Evolutionary conservation across 1,284 basidiomycete genomes (phyloP).

Genomic region (Ceratobasidium sp.): DNA sequence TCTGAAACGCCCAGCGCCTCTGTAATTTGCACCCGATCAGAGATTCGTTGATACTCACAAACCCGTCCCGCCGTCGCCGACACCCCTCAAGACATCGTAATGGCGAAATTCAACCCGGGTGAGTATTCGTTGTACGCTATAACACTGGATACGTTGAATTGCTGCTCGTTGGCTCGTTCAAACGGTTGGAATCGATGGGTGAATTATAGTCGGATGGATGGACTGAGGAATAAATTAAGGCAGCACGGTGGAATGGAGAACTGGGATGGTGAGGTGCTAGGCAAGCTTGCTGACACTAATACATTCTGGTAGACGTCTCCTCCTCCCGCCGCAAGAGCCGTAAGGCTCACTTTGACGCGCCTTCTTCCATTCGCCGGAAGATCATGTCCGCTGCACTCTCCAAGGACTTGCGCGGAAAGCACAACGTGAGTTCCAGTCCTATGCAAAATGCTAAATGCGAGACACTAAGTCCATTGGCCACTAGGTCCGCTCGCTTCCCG

Average conservation of each 20-base stretch:
- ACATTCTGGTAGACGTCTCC: conserved; percentile 74
- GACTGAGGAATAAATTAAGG: not conserved
- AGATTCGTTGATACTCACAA: conserved; percentile 44
- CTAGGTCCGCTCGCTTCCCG: conserved; percentile 90
- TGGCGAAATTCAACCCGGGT: conserved; percentile 48
- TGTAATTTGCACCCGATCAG: conserved; percentile 39
- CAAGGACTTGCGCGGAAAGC: conserved; percentile 93
- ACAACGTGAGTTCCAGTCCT: conserved; percentile 76
- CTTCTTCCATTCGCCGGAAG: conserved; percentile 93
- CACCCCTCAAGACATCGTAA: conserved; percentile 32
- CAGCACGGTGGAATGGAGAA: conserved; percentile 63
- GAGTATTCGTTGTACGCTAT: conserved; percentile 2
- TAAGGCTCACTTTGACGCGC: conserved; percentile 95
- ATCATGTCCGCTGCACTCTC: conserved; percentile 97
- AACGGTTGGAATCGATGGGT: conserved; percentile 62
- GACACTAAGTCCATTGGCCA: not conserved
- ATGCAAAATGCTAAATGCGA: not conserved
- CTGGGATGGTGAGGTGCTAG: conserved; percentile 75
- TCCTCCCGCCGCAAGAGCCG: conserved; percentile 95
- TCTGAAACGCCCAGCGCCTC: conserved; percentile 16
- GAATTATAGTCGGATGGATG: conserved; percentile 60
- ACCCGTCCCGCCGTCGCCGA: conserved; percentile 39
- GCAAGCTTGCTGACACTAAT: not conserved
- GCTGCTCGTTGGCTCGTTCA: not conserved
- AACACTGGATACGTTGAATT: not conserved